phyloP scores from a whole-genome alignment of 371 early-diverging fungal species.

The Choanephora cucurbitarum region DNA sequence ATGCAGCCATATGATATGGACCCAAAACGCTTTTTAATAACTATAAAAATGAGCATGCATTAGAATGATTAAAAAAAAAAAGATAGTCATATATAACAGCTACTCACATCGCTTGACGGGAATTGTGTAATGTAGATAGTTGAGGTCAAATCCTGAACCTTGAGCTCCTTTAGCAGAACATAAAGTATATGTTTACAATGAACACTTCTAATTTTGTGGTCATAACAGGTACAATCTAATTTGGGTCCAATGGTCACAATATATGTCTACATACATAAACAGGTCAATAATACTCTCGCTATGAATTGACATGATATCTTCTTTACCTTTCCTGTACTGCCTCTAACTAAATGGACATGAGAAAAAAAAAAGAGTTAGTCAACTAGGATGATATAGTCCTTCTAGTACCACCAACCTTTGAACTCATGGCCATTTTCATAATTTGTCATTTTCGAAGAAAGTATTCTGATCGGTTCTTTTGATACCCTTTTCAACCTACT shows the following conservation, averaged over 20 bases:
- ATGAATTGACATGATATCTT: no score
- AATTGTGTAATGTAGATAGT: conserved; percentile 8
- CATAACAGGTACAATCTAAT: conserved; percentile 19
- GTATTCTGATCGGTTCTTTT: conserved; percentile 9
- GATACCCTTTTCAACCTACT: conserved; percentile 7
- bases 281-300: no score
- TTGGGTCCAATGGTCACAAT: conserved; percentile 15
- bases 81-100: no score
- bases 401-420: no score
- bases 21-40: conserved; percentile 4
- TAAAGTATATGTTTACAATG: conserved; percentile 29
- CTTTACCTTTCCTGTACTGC: conserved; percentile 22
- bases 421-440: conserved; percentile 14
- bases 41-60: conserved; percentile 1
- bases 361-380: not conserved
- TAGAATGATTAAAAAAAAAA: no score
- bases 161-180: conserved; percentile 13
- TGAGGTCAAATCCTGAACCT: not conserved
- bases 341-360: conserved; percentile 15
- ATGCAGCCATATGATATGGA: conserved; percentile 8
- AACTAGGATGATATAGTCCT: no score
- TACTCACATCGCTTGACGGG: conserved; percentile 17
- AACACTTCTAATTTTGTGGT: conserved; percentile 5
- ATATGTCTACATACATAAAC: conserved; percentile 4
- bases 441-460: conserved; percentile 11